phyloP scores from a whole-genome alignment of 1,284 basidiomycete species.

The Apiotrichum porosum region DNA sequence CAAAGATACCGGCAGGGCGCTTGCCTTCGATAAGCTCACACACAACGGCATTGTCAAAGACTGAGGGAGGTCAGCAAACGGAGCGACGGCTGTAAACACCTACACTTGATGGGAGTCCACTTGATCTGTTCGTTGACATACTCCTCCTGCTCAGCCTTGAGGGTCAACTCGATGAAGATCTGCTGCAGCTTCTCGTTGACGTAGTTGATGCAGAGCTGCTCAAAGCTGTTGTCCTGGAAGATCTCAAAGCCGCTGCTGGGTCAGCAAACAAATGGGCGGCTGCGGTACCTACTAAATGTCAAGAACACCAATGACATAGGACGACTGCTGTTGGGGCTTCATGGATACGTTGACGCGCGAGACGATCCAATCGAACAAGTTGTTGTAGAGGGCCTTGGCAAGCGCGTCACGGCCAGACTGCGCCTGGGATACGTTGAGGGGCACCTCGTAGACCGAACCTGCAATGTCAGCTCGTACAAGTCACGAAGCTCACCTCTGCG shows the following conservation, averaged over 20 bases:
- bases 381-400: conserved; percentile 96
- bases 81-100: conserved; percentile 4
- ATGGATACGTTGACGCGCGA: conserved; percentile 92
- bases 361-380: conserved; percentile 99
- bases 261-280: conserved; percentile 17
- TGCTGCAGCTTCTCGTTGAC: conserved; percentile 99
- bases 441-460: conserved; percentile 90
- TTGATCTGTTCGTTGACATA: conserved; percentile 98
- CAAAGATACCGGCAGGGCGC: conserved; percentile 94
- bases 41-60: conserved; percentile 61
- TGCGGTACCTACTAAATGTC: conserved; percentile 74
- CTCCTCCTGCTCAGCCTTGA: conserved; percentile 99
- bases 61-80: conserved; percentile 19
- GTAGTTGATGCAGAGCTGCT: conserved; percentile 99
- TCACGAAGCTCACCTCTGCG: conserved; percentile 59
- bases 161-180: conserved; percentile 97
- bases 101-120: conserved; percentile 95
- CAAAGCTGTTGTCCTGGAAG: conserved; percentile 97
- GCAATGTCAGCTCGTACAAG: conserved; percentile 1
- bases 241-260: conserved; percentile 77
- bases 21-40: conserved; percentile 97
- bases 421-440: conserved; percentile 90
- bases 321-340: conserved; percentile 69
- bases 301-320: conserved; percentile 92
- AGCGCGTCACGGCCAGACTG: conserved; percentile 83